Percentiles rank a stretch among this genome's conserved stretches.
phyloP scores from a whole-genome alignment of 2,329 filamentous ascomycete genomes.

The Fusarium torulosum region DNA sequence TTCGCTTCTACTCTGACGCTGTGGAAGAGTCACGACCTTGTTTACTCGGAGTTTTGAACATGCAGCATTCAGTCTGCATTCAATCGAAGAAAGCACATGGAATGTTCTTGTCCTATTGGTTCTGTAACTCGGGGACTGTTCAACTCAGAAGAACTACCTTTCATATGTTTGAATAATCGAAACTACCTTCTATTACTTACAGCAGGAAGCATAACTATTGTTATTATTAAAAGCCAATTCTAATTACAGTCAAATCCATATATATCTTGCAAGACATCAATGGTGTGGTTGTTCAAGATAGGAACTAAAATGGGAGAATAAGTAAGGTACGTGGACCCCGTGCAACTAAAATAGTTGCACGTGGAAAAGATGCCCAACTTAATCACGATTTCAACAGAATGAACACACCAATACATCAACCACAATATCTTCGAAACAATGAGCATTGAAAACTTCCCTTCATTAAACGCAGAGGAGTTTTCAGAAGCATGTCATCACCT shows the following conservation, averaged over 20 bases:
- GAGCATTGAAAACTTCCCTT: constrained; percentile 69
- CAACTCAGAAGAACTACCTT: no score
- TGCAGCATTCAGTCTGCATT: background rate
- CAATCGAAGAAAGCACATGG: no score
- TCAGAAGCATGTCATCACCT: constrained; percentile 72
- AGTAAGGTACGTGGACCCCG: constrained; percentile 18
- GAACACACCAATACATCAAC: background rate
- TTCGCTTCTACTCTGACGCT: constrained; percentile 4
- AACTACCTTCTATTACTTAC: no score
- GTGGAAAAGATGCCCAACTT: constrained; percentile 25
- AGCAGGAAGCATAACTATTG: no score
- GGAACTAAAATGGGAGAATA: background rate
- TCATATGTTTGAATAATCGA: no score
- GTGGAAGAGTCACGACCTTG: background rate
- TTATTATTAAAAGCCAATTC: no score
- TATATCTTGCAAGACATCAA: background rate
- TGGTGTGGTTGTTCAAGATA: background rate
- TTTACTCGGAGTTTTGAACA: background rate
- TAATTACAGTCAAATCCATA: background rate
- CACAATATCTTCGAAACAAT: constrained; percentile 38
- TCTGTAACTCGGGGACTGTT: no score
- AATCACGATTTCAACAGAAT: constrained; percentile 9
- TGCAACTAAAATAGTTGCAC: constrained; percentile 21
- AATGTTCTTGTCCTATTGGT: no score
- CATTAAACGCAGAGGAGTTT: constrained; percentile 72